Conservation (phyloP, 2,329 filamentous ascomycete genomes). For the Pestalotiopsis sp. region DNA sequence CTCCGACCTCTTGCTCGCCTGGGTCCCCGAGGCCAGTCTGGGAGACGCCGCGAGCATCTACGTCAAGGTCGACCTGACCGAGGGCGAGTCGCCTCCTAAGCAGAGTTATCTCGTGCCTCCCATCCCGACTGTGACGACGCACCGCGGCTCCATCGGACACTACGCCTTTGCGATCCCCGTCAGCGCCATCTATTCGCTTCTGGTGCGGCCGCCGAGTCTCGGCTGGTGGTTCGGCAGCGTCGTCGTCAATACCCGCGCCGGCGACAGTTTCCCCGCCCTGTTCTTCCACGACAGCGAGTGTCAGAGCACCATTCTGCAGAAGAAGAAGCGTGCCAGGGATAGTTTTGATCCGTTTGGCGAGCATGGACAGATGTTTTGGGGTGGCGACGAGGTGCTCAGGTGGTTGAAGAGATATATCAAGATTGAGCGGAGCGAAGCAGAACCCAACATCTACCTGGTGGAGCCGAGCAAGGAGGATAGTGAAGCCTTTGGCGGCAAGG, state of each 20-base stretch:
- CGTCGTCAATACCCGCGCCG: slow-evolving; percentile 86
- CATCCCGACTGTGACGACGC: slow-evolving; percentile 81
- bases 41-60: slow-evolving; percentile 87
- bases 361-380: slow-evolving; percentile 90
- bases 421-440: slow-evolving; percentile 81
- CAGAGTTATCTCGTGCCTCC: slow-evolving; percentile 91
- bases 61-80: slow-evolving; percentile 90
- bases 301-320: slow-evolving; percentile 90
- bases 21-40: slow-evolving; percentile 87
- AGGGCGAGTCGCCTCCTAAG: slow-evolving; percentile 76
- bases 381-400: slow-evolving; percentile 88
- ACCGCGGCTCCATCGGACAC: slow-evolving; percentile 70
- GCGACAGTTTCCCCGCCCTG: slow-evolving; percentile 90
- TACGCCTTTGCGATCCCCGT: slow-evolving; percentile 93
- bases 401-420: slow-evolving; percentile 86
- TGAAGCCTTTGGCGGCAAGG: slow-evolving; percentile 72
- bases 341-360: slow-evolving; percentile 90
- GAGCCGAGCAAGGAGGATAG: slow-evolving; percentile 86
- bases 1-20: slow-evolving; percentile 82
- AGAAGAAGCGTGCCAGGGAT: slow-evolving; percentile 81
- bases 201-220: slow-evolving; percentile 87
- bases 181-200: slow-evolving; percentile 84
- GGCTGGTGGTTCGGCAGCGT: slow-evolving; percentile 99
- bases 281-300: slow-evolving; percentile 99
- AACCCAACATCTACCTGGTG: slow-evolving; percentile 88